Evolutionary conservation across 306 rosid species (phyloP), one percentile per base, ranked within the genome.

Genomic region (Nissolia schottii): DNA sequence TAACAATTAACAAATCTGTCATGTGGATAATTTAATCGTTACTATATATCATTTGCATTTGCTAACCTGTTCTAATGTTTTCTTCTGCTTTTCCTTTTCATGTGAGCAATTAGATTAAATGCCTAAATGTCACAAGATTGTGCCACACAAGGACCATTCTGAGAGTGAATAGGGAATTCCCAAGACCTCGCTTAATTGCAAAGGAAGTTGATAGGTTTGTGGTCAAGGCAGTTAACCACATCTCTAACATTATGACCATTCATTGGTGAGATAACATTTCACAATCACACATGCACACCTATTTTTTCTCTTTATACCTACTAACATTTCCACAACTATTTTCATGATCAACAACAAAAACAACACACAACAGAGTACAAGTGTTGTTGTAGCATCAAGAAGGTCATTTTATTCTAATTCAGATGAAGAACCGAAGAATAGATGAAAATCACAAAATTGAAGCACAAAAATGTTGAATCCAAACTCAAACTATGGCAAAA

Each of bases 191-290:
- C 16, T 66, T 93, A 37, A 75, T 87, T 25, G 96, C 96, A 20
- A 87, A 96, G 55, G 96, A 93, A 82, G 98, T 90, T n/a, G 98
- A 93, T 51, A 80, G 76, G 48, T 89, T 93, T n/a, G 40, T 77
- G 32, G 45, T 93, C 31, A 90, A 87, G 45, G 91, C 90, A 62
- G 82, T 79, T 13, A 93, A 87, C 76, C 95, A 85, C 27, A 64
- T 90, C 61, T 74, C 86, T 2, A 72, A 84, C 73, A 90, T 90
- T 68, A 76, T 93, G n/a, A 80, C 83, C 56, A 77, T 93, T 75
- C 98, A 93, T 46, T 90, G 98, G 98, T 91, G n/a, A n/a, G n/a
- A n/a, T n/a, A n/a, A n/a, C n/a, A n/a, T n/a, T n/a, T n/a, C n/a
- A n/a, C n/a, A n/a, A n/a, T n/a, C n/a, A n/a, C n/a, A n/a, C n/a